Evolutionary conservation across 805 yeast species (phyloP), one percentile per base, ranked within the genome.

Genomic region (Yamadazyma kitorensis): DNA sequence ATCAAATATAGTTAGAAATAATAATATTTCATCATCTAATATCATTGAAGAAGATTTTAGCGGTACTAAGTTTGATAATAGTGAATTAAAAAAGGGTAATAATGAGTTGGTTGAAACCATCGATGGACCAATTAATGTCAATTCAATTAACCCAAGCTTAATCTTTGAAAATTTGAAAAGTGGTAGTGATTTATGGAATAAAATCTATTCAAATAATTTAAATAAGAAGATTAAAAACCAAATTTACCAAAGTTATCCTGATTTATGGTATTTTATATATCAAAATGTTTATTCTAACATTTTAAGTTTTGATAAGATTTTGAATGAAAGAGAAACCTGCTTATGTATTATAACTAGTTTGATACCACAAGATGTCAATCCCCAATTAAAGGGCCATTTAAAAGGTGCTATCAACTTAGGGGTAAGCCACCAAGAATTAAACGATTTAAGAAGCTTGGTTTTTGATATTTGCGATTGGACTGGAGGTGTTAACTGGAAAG

Each of bases 281-380:
- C 75, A 77, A 34, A 78, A 82, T 52, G 89, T 83, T 11, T 89
- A 89, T 52, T 76, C 86, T 1, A 87, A 94, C 4, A 59, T 89
- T 21, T 68, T 89, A 40, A 81, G 95, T 14, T 82, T 61, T 54
- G 73, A 78, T 12, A 80, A 70, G 3, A 69, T 86, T 1, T 58
- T 89, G 18, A 51, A 68, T 4, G 78, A 83, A 1, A 69, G 66
- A 43, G 95, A 87, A 43, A 82, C 96, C 1, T 79, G 91, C 20
- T 53, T 86, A 39, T 80, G 86, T 20, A 77, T 89, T 2, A 74
- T 89, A 12, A 80, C 94, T 0, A 72, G 91, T 41, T 68, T 89
- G 45, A 79, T 89, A 8, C 96, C 97, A 1, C 96, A 86, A 53
- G 95, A 89, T 56, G 96, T 89, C 8, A 86, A 85, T 46, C 95